Evolutionary conservation across 805 yeast genomes (phyloP).

Genomic region (Babjeviella inositovora): DNA sequence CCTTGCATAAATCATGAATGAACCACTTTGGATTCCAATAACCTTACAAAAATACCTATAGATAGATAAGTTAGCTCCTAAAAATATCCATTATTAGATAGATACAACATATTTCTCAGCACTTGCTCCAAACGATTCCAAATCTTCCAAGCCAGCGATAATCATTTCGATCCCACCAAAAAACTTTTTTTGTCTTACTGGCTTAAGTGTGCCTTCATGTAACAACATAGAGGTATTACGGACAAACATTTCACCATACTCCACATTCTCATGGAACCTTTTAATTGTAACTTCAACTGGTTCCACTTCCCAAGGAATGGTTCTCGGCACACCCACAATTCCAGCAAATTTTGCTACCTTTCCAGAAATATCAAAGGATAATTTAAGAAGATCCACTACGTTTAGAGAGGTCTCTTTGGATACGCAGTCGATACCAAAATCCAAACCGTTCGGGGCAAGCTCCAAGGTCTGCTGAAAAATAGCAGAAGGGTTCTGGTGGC

Average conservation of each 20-base stretch:
- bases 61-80: too few species aligned
- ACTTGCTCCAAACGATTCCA: slow-evolving; percentile 22
- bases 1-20: too few species aligned
- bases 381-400: slow-evolving; percentile 11
- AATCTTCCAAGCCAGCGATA: slow-evolving; percentile 15
- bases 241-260: slow-evolving; percentile 17
- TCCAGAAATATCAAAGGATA: slow-evolving; percentile 3
- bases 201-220: slow-evolving; percentile 9
- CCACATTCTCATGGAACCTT: slow-evolving; percentile 22
- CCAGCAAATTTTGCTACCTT: slow-evolving; percentile 13
- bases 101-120: slow-evolving; percentile 22
- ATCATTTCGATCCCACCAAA: slow-evolving; percentile 17
- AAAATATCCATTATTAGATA: slow-evolving; percentile 1
- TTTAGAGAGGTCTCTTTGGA: slow-evolving; percentile 19
- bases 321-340: slow-evolving; percentile 17
- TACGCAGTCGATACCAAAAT: slow-evolving; percentile 24
- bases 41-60: too few species aligned
- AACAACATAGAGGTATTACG: slow-evolving; percentile 14
- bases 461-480: slow-evolving; percentile 6
- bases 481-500: slow-evolving; percentile 10
- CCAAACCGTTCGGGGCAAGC: slow-evolving; percentile 10
- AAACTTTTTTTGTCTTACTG: slow-evolving; percentile 15
- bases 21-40: too few species aligned
- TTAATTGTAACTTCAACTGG: slow-evolving; percentile 18
- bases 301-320: slow-evolving; percentile 8